A percentile compares a stretch with the other conserved stretches of the same genome.
phyloP scores from a whole-genome alignment of 371 early-diverging fungal species.

The Mycotypha africana region DNA sequence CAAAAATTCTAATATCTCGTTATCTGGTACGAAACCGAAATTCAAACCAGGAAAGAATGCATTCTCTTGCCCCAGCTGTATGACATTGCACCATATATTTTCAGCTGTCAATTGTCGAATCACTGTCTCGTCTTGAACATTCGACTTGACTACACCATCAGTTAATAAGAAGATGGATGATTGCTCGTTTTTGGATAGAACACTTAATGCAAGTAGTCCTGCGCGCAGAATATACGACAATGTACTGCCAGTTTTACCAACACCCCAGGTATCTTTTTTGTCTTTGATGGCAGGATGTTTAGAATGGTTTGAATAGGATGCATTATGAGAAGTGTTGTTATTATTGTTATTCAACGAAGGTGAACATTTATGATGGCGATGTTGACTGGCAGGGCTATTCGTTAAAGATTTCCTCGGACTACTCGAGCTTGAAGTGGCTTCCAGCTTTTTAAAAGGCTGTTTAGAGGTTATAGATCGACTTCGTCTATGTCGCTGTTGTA shows the following conservation, averaged over 20 bases:
- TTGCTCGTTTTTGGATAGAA: constrained; percentile 63
- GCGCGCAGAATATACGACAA: constrained; percentile 62
- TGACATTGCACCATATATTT: constrained; percentile 65
- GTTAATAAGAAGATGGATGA: constrained; percentile 73
- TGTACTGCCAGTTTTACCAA: constrained; percentile 53
- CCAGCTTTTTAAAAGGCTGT: background rate
- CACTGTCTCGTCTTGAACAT: constrained; percentile 45
- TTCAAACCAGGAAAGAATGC: constrained; percentile 70
- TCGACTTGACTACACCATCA: constrained; percentile 80
- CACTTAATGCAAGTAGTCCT: constrained; percentile 59
- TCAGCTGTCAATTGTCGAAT: constrained; percentile 39
- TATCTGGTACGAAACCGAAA: constrained; percentile 87
- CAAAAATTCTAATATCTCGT: constrained; percentile 77
- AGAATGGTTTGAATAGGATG: no score
- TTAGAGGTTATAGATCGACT: constrained; percentile 1
- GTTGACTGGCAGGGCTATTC: background rate
- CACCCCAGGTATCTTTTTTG: constrained; percentile 54
- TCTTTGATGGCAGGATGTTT: background rate
- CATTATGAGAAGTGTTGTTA: background rate
- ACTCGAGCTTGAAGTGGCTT: no score
- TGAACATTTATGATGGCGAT: constrained; percentile 5
- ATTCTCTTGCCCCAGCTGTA: constrained; percentile 74
- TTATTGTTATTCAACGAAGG: background rate
- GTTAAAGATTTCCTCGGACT: background rate
- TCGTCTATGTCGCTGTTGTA: background rate